A percentile compares a stretch with the other conserved stretches of the same genome.
Evolutionary conservation across 345 rosid species (phyloP).

Genomic region (Linum trigynum): DNA sequence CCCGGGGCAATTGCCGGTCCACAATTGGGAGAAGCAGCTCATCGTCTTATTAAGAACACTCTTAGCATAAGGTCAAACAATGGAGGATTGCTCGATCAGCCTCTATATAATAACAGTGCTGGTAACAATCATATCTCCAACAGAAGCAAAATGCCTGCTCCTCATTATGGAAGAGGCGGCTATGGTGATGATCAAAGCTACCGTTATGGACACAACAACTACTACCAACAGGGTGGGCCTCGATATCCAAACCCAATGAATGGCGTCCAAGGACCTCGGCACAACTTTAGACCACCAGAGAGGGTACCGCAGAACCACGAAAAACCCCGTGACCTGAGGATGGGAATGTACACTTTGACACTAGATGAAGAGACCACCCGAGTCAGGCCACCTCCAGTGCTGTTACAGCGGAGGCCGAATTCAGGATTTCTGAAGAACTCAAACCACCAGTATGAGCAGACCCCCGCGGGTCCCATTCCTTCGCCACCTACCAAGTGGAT

Average conservation of each 20-base stretch:
- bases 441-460: constrained; percentile 32
- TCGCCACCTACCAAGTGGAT: constrained; percentile 66
- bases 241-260: constrained; percentile 33
- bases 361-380: constrained; percentile 35
- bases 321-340: constrained; percentile 35
- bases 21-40: constrained; percentile 83
- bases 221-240: constrained; percentile 36
- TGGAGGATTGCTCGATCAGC: constrained; percentile 36
- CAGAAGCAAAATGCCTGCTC: constrained; percentile 48
- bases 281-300: constrained; percentile 33
- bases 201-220: constrained; percentile 34
- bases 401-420: constrained; percentile 22
- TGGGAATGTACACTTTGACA: constrained; percentile 42
- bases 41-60: constrained; percentile 86
- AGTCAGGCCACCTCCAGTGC: constrained; percentile 19
- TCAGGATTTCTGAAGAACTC: constrained; percentile 21
- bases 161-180: constrained; percentile 48
- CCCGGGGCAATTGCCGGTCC: constrained; percentile 76
- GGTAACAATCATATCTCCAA: constrained; percentile 27
- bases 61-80: constrained; percentile 62
- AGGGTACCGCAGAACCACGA: constrained; percentile 36
- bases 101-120: constrained; percentile 26
- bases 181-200: constrained; percentile 33
- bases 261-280: constrained; percentile 37
- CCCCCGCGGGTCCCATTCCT: constrained; percentile 31